Evolutionary conservation across 108 stramenopile species (phyloP).

Genomic region (Pseudonitzschia pungens): DNA sequence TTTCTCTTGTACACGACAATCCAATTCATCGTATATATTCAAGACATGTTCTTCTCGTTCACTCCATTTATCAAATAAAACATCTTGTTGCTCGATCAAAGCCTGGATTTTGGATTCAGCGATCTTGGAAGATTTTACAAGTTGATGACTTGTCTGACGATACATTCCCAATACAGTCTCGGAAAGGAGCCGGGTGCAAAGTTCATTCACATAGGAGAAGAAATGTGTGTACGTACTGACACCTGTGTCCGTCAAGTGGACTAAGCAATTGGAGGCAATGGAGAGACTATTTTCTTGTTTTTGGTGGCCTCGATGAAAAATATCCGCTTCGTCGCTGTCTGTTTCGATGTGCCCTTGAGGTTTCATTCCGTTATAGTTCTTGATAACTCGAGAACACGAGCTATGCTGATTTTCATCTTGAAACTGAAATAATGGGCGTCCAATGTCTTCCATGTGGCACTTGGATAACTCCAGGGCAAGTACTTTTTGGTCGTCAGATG

Average conservation of each 20-base stretch:
- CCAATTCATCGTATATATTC: background rate
- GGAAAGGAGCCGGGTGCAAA: conserved; percentile 38
- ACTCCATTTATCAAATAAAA: conserved; percentile 17
- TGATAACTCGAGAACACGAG: background rate
- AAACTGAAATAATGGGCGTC: conserved; percentile 17
- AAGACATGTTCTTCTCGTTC: conserved; percentile 18
- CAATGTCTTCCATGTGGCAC: conserved; percentile 39
- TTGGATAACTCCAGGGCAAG: conserved; percentile 37
- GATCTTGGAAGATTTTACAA: conserved; percentile 21
- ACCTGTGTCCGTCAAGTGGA: conserved; percentile 27
- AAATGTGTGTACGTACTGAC: conserved; percentile 39
- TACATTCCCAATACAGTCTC: conserved; percentile 27
- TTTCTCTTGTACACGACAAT: conserved; percentile 1
- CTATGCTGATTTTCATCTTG: background rate
- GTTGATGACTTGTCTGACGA: conserved; percentile 21
- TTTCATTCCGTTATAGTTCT: background rate
- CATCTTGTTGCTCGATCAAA: conserved; percentile 24
- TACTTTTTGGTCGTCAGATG: conserved; percentile 33
- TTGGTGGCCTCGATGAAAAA: background rate
- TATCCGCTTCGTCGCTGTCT: background rate
- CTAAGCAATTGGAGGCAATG: conserved; percentile 23
- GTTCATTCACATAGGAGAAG: conserved; percentile 34
- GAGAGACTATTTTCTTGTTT: background rate
- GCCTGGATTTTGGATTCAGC: conserved; percentile 17
- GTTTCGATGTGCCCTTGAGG: background rate